Evolutionary conservation across 1,139 yeast genomes (phyloP), one percentile per base, ranked within the genome.

Genomic region (Candida pseudocylindracea): DNA sequence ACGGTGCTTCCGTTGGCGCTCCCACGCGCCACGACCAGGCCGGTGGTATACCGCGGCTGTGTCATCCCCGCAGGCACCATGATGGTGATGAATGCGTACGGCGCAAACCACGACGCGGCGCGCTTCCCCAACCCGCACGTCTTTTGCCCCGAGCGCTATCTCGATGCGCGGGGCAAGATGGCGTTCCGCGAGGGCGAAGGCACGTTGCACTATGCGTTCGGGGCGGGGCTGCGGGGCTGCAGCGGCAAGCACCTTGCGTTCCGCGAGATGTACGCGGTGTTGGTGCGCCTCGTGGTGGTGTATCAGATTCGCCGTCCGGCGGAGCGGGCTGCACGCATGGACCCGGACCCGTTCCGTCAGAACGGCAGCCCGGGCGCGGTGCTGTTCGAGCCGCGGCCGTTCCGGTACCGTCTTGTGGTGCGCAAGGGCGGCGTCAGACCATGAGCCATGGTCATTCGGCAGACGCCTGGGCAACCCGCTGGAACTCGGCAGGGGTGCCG

Each of bases 181-280:
- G 20, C 20, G 20, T 15, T 15, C 20, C 20, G 20, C 6, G 20
- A 15, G 20, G 20, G 20, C 20, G 20, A 15, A 6, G 41, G 45
- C 4, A 34, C 39, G 11, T 37, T 55, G 20, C 81, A 72, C 43
- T 60, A 70, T 36, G 52, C 80, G 0, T 76, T 74, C 49, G 88
- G 88, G 0, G 65, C 67, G 11, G 91, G 88, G 0, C 57, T 72
- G 1, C 48, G 88, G 35, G 68, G 61, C 66, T 76, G 88, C 45
- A 62, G 74, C 0, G 91, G 88, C 0, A 60, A 61, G 32, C 59
- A 62, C 33, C 53, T 76, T 33, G 81, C 81, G 0, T 55, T 60
- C 40, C 63, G 65, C 35, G 81, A 75, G 42, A 52, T 75, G 46
- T 75, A 74, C 42, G 46, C 54, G 7, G 36, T 59, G 31, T 39